These are phyloP conservation scores for Madurella fahalii DNA, from an alignment of 2,329 filamentous ascomycete species.

Conservation along the genomic window DNA sequence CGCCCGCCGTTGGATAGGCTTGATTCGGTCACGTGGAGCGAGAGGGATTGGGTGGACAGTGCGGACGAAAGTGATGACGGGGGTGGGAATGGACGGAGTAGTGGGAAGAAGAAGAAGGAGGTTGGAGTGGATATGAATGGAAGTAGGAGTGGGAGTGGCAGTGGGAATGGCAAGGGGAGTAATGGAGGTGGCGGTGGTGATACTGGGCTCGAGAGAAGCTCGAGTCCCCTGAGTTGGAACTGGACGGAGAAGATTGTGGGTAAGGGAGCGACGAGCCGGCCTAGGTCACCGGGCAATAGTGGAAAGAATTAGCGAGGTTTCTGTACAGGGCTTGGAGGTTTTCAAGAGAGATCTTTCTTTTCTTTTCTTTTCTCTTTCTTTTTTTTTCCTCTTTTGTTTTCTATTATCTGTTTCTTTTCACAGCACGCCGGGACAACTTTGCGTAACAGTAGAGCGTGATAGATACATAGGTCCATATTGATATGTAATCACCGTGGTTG, in stretches of 20 bases:
- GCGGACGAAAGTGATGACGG: conserved; percentile 41
- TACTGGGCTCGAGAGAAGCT: conserved; percentile 10
- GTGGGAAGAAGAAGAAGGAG: neutral
- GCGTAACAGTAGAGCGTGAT: too few species aligned
- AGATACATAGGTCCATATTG: neutral
- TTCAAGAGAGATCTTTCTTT: neutral
- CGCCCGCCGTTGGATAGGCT: conserved; percentile 31
- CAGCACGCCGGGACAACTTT: neutral
- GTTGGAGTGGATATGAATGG: neutral
- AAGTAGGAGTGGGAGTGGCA: neutral
- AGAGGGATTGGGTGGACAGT: conserved; percentile 59
- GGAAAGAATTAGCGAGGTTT: conserved; percentile 1
- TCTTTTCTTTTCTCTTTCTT: neutral
- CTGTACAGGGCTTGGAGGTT: neutral
- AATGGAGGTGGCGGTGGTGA: neutral
- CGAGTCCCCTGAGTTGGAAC: conserved; percentile 24
- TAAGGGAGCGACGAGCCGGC: conserved; percentile 21
- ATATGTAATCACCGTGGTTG: too few species aligned
- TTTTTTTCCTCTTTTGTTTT: too few species aligned
- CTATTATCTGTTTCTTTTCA: too few species aligned
- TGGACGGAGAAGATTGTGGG: conserved; percentile 32
- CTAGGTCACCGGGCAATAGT: conserved; percentile 10
- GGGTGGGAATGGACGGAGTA: neutral
- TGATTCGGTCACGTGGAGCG: conserved; percentile 63
- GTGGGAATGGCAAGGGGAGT: neutral